Percentiles rank a stretch among this genome's conserved stretches.
Evolutionary conservation across 371 early-diverging fungal genomes (phyloP).

Genomic region (Mortierella sp.): DNA sequence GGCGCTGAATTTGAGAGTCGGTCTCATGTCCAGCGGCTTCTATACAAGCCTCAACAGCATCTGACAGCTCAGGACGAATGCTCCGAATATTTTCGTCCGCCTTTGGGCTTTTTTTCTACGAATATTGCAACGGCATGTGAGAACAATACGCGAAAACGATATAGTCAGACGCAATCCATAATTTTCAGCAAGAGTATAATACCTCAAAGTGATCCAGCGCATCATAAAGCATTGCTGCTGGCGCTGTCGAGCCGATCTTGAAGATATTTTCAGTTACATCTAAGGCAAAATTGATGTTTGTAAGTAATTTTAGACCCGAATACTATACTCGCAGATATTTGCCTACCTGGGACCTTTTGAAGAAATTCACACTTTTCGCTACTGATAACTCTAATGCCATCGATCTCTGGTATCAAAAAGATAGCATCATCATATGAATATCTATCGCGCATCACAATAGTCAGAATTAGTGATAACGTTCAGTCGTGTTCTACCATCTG

Average conservation of each 20-base stretch:
- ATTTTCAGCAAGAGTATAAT: constrained; percentile 7
- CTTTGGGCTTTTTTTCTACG: constrained; percentile 83
- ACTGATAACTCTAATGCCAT: constrained; percentile 93
- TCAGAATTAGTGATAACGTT: not conserved
- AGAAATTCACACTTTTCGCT: constrained; percentile 86
- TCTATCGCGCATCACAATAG: constrained; percentile 32
- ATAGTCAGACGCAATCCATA: not conserved
- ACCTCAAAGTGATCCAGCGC: constrained; percentile 92
- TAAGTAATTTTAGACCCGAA: not conserved
- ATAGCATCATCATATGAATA: constrained; percentile 85
- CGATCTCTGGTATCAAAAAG: constrained; percentile 88
- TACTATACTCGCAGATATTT: too few relatives aligned
- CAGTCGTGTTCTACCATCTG: not conserved
- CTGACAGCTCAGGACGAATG: constrained; percentile 82
- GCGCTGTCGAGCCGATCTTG: constrained; percentile 93
- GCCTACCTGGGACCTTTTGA: constrained; percentile 86
- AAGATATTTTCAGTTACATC: constrained; percentile 88
- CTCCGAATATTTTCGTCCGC: constrained; percentile 95
- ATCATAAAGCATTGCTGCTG: constrained; percentile 95
- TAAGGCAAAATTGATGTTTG: constrained; percentile 32
- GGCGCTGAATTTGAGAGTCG: constrained; percentile 77
- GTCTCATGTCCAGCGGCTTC: constrained; percentile 96
- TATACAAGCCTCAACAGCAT: constrained; percentile 93
- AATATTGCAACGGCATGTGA: not conserved
- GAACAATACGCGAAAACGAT: not conserved